A percentile compares a stretch with the other conserved stretches of the same genome.
phyloP scores from a whole-genome alignment of 306 rosid species.

The Lathyrus oleraceus region DNA sequence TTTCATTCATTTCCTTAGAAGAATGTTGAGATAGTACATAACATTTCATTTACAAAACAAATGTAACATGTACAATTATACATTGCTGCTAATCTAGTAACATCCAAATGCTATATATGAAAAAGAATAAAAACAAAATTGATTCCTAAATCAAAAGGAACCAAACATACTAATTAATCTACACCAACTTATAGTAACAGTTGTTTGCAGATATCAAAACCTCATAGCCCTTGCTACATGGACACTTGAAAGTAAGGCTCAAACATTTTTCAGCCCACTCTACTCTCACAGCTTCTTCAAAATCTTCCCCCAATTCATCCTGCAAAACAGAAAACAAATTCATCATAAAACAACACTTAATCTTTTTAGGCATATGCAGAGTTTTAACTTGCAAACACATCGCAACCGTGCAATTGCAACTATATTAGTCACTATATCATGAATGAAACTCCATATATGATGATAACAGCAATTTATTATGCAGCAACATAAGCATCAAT shows the following conservation, averaged over 20 bases:
- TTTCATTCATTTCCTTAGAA: conserved; percentile 14
- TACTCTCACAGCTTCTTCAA: conserved; percentile 54
- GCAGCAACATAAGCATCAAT: not conserved
- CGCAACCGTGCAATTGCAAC: too few species aligned
- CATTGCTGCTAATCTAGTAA: conserved; percentile 16
- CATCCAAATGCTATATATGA: not conserved
- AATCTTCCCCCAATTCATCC: conserved; percentile 35
- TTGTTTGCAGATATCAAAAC: conserved; percentile 50
- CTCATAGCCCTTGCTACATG: conserved; percentile 60
- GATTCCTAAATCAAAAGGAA: not conserved
- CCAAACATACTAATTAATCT: conserved; percentile 19
- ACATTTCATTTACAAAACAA: conserved; percentile 4
- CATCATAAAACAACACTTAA: not conserved
- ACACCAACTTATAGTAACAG: conserved; percentile 64
- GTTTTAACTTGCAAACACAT: not conserved
- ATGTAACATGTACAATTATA: not conserved
- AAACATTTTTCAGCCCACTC: conserved; percentile 51
- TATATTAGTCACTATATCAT: too few species aligned
- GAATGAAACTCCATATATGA: too few species aligned
- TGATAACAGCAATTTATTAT: too few species aligned
- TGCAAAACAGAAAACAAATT: conserved; percentile 24
- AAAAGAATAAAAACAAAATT: conserved; percentile 3
- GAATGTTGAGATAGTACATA: conserved; percentile 3
- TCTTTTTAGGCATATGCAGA: not conserved
- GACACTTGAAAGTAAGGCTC: conserved; percentile 52